Evolutionary conservation across 2,329 filamentous ascomycete genomes (phyloP), one percentile per base, ranked within the genome.

Genomic region (Aureobasidium zeae): DNA sequence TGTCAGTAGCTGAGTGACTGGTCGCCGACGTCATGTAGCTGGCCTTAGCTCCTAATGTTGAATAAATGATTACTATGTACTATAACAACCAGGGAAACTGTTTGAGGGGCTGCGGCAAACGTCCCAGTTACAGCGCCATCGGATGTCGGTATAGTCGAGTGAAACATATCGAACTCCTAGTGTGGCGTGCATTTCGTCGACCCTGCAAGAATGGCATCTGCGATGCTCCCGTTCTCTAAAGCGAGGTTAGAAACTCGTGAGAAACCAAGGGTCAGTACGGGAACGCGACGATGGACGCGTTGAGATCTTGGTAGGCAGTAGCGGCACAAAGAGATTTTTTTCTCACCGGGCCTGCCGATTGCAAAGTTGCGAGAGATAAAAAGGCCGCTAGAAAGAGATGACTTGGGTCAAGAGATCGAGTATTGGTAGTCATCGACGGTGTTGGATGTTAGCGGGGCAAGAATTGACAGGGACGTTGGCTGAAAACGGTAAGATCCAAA

Each of bases 371-470:
- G n/a, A n/a, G n/a, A n/a, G n/a, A 41, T 19, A 19, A 25, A 41
- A 41, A 29, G 8, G 13, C 37, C 15, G 39, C 39, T 43, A 34
- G 24, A 20, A 42, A 34, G 39, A 43, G 39, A 43, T 43, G 39
- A 43, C 21, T n/a, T 43, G 17, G 17, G 6, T 15, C 16, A 17
- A 22, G 29, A 17, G 39, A 43, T 43, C 39, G 39, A 43, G 16
- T 33, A 28, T 34, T 20, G 4, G 30, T 3, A 20, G 39, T 21
- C 39, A 43, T 43, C 39, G 39, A 26, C 39, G 39, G n/a, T n/a
- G n/a, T 22, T 28, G 29, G n/a, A 26, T 34, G 39, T 33, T 30
- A 43, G 39, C 21, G 38, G 38, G 38, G 38, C n/a, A 20, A 33
- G 28, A 13, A 34, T 28, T 28, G 39, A 43, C 39, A 43, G 39